phyloP scores from a whole-genome alignment of 2,329 filamentous ascomycete genomes.

The Pleoardoris graminearum region DNA sequence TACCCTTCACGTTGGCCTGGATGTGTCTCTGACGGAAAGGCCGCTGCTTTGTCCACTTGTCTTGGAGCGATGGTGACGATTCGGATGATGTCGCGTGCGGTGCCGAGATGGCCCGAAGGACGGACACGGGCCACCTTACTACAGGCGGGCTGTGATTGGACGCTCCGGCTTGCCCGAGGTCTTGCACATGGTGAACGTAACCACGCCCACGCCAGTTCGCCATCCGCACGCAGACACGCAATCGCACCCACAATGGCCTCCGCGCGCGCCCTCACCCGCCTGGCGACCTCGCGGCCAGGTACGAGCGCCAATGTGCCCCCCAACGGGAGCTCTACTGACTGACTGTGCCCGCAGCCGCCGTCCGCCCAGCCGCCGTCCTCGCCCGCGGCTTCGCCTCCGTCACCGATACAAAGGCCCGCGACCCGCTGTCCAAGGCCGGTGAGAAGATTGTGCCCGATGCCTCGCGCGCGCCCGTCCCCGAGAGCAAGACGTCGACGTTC shows the following conservation, averaged over 20 bases:
- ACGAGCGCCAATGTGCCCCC: conserved; percentile 17
- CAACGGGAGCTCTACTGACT: conserved; percentile 29
- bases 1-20: too few species aligned
- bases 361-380: conserved; percentile 43
- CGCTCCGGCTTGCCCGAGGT: conserved; percentile 11
- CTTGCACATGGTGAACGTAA: conserved; percentile 13
- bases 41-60: too few species aligned
- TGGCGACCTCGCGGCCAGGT: conserved; percentile 44
- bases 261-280: conserved; percentile 44
- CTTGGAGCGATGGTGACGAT: too few species aligned
- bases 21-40: too few species aligned
- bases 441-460: conserved; percentile 36
- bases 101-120: conserved; percentile 12
- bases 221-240: conserved; percentile 25
- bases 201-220: conserved; percentile 12
- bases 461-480: conserved; percentile 41
- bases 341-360: conserved; percentile 37
- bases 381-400: conserved; percentile 46
- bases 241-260: conserved; percentile 41
- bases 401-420: conserved; percentile 35
- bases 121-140: conserved; percentile 9
- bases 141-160: conserved; percentile 4
- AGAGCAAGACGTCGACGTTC: conserved; percentile 62
- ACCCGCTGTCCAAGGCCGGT: conserved; percentile 38
- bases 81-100: conserved; percentile 3